These are phyloP conservation scores for Pyricularia pennisetigena DNA, from an alignment of 2,329 filamentous ascomycete species.

Conservation along the genomic window DNA sequence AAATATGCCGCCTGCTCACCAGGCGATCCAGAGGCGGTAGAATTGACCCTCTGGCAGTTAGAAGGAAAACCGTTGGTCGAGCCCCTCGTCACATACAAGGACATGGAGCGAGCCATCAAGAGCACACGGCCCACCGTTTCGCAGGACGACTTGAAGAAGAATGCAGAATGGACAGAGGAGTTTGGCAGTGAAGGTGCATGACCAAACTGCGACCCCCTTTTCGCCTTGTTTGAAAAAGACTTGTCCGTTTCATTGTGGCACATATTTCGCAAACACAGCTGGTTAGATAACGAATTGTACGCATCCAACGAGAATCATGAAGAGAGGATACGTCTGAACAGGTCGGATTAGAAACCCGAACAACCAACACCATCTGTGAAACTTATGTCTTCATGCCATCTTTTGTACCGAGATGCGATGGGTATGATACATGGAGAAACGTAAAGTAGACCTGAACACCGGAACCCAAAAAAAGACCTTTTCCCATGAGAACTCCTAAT, in stretches of 20 bases:
- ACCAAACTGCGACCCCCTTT: not conserved
- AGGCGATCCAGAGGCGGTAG: slow-evolving; percentile 72
- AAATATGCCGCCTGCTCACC: slow-evolving; percentile 89
- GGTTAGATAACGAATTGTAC: not conserved
- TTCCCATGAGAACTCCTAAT: slow-evolving; percentile 5
- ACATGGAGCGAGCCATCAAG: slow-evolving; percentile 89
- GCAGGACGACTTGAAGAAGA: slow-evolving; percentile 70
- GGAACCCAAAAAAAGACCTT: slow-evolving; percentile 2
- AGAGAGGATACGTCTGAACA: not conserved
- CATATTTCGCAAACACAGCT: not conserved
- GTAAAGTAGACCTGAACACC: slow-evolving; percentile 1
- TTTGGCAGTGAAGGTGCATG: slow-evolving; percentile 82
- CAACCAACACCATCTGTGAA: not conserved
- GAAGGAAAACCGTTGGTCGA: slow-evolving; percentile 78
- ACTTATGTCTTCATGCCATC: slow-evolving; percentile 9
- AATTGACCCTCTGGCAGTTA: slow-evolving; percentile 90
- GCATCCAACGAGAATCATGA: not conserved
- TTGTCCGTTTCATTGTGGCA: not conserved
- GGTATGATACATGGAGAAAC: slow-evolving; percentile 15
- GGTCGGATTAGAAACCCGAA: not conserved
- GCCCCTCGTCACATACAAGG: slow-evolving; percentile 76
- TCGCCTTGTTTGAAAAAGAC: not conserved
- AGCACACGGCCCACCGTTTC: slow-evolving; percentile 85
- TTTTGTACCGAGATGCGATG: slow-evolving; percentile 9
- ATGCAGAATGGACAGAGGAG: slow-evolving; percentile 89